A percentile compares a stretch with the other conserved stretches of the same genome.
Conservation (phyloP, 257 asterid species). For the Plantago elongata region DNA sequence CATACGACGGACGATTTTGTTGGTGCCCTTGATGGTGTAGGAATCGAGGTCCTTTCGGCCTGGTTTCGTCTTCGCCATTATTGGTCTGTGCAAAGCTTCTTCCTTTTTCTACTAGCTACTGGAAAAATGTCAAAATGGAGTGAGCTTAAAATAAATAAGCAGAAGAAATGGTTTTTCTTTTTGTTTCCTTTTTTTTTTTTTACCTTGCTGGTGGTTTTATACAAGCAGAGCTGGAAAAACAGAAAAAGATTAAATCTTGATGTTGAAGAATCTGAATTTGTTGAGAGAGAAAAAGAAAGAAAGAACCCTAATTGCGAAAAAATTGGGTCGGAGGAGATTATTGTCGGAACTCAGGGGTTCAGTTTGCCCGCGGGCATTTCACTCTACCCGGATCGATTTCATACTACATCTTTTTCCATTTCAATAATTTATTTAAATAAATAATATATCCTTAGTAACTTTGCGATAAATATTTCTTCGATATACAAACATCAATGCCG, state of each 20-base stretch:
- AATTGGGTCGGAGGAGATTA: conserved; percentile 21
- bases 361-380: neutral
- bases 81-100: conserved; percentile 4
- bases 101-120: neutral
- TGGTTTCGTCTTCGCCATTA: conserved; percentile 96
- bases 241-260: neutral
- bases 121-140: neutral
- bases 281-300: conserved; percentile 16
- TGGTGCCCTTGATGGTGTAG: conserved; percentile 84
- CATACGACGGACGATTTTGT: conserved; percentile 75
- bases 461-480: no score
- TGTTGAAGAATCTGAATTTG: neutral
- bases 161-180: no score
- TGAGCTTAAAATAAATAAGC: no score
- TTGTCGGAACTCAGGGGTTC: conserved; percentile 40
- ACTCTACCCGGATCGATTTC: no score
- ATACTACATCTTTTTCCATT: no score
- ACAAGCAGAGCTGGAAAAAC: neutral
- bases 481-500: no score
- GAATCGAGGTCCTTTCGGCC: conserved; percentile 88
- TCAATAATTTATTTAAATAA: no score
- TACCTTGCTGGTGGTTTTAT: no score
- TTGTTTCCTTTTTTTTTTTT: no score
- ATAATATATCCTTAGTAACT: no score
- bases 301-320: conserved; percentile 38